Conservation (phyloP, 164 flowering plant genomes). For the Chimonanthus salicifolius region DNA sequence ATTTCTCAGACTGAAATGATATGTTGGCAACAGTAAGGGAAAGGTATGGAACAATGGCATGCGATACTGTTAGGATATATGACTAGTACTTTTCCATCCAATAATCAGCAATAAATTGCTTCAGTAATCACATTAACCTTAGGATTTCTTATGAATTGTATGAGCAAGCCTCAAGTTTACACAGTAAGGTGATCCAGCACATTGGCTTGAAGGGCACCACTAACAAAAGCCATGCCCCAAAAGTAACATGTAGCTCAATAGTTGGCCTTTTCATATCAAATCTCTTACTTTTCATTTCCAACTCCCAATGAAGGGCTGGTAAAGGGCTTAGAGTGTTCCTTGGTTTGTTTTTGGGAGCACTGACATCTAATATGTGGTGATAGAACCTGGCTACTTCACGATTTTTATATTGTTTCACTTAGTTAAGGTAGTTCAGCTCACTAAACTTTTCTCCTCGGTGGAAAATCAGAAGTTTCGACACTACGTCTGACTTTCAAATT, state of each 20-base stretch:
- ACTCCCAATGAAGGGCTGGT: background rate
- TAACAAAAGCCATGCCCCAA: background rate
- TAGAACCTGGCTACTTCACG: no score
- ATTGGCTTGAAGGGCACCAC: background rate
- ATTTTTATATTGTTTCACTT: no score
- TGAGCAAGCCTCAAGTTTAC: background rate
- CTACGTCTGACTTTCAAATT: no score
- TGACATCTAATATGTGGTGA: background rate
- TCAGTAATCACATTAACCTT: background rate
- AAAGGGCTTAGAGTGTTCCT: background rate
- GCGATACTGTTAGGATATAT: background rate
- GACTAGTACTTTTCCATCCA: background rate
- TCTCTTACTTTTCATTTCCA: background rate
- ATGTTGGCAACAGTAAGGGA: background rate
- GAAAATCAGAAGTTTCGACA: no score
- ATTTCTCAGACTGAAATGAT: conserved; percentile 76
- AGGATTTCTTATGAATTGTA: no score
- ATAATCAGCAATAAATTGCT: background rate
- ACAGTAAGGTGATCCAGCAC: background rate
- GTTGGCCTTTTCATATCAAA: background rate
- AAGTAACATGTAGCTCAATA: background rate
- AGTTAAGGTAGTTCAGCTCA: no score
- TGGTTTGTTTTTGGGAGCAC: background rate
- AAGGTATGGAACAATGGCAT: background rate
- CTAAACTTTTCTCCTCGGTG: no score